These are phyloP conservation scores for Leccinum ochraceum DNA, from an alignment of 768 basidiomycete species.

Conservation along the genomic window DNA sequence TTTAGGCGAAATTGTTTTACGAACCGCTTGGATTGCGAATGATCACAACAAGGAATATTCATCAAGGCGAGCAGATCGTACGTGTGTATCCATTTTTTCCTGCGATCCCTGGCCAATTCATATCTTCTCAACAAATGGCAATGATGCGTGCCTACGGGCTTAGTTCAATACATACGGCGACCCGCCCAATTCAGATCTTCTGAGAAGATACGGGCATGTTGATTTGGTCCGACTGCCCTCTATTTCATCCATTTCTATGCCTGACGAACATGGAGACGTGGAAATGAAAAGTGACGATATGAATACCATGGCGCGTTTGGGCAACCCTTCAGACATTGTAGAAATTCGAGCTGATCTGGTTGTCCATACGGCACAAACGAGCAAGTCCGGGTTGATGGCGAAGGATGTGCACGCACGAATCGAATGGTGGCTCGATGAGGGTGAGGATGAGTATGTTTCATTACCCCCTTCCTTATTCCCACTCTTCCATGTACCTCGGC, in stretches of 20 bases:
- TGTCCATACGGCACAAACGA: conserved; percentile 41
- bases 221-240: conserved; percentile 64
- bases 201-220: conserved; percentile 94
- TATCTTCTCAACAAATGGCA: not conserved
- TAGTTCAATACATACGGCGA: conserved; percentile 97
- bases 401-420: conserved; percentile 45
- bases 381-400: conserved; percentile 12
- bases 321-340: conserved; percentile 80
- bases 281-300: conserved; percentile 24
- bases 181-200: conserved; percentile 87
- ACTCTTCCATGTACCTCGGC: not conserved
- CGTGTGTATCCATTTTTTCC: conserved; percentile 24
- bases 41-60: conserved; percentile 75
- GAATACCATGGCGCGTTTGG: conserved; percentile 28
- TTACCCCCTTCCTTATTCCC: not conserved
- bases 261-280: conserved; percentile 6
- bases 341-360: conserved; percentile 76
- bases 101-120: not conserved
- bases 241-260: conserved; percentile 19
- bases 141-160: not conserved
- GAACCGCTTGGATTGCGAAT: conserved; percentile 73
- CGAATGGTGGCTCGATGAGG: conserved; percentile 93
- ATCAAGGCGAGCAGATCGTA: conserved; percentile 85
- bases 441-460: conserved; percentile 78
- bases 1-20: conserved; percentile 82